Evolutionary conservation across 768 basidiomycete species (phyloP).

Genomic region (Auriscalpium microsporum): DNA sequence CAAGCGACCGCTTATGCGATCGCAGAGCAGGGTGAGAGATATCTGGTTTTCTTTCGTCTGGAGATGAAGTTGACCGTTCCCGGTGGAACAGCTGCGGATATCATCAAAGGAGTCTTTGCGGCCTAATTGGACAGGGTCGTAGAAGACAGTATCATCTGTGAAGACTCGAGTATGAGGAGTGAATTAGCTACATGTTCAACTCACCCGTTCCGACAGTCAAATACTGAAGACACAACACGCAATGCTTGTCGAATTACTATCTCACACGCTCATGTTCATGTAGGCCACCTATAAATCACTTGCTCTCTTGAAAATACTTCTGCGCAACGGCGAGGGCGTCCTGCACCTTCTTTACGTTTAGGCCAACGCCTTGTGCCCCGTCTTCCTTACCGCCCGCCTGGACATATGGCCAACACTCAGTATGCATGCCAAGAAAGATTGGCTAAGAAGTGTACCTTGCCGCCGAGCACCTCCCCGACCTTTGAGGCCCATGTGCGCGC

Average conservation of each 20-base stretch:
- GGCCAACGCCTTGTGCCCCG: conserved; percentile 81
- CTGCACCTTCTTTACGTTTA: conserved; percentile 47
- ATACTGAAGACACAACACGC: no score
- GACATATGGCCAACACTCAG: not conserved
- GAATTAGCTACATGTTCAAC: no score
- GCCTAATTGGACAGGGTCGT: not conserved
- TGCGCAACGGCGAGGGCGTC: conserved; percentile 60
- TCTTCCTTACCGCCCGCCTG: conserved; percentile 97
- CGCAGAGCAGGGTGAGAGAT: conserved; percentile 21
- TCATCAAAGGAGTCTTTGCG: conserved; percentile 18
- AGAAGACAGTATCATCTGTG: no score
- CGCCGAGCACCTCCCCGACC: conserved; percentile 75
- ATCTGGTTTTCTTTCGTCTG: not conserved
- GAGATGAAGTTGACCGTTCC: not conserved
- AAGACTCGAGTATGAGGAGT: no score
- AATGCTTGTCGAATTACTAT: no score
- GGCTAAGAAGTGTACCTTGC: conserved; percentile 54
- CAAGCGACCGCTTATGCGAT: conserved; percentile 22
- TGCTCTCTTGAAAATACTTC: conserved; percentile 6
- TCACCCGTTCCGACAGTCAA: no score
- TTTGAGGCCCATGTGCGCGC: conserved; percentile 83
- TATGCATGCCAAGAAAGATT: not conserved
- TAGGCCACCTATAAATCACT: not conserved
- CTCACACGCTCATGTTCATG: no score
- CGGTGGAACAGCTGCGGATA: conserved; percentile 18